Base-by-base conservation (phyloP, 202 grass and related monocot genomes). In the Elaeis oleifera region DNA sequence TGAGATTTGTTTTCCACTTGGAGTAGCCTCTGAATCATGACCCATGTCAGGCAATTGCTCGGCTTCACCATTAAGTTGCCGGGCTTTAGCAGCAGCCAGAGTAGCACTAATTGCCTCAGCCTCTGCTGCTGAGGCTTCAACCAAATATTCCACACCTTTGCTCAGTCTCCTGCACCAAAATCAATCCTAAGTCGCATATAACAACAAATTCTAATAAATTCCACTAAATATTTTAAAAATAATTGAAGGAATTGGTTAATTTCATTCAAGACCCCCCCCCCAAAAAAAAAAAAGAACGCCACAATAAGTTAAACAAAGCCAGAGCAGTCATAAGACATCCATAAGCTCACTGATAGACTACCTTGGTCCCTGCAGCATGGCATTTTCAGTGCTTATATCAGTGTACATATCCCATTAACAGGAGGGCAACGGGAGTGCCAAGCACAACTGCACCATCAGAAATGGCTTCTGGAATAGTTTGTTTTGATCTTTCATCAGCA, bases 71-170 rank as follows among this genome's bases (percentile, higher is more conserved):
- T 92, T 92, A 59, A 83, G 73, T 87, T 99, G 79, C 51, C 94
- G 84, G 26, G 94, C 94, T 61, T 99, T 99, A 73, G 75, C 82
- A 81, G 94, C 94, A 65, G 94, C 88, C 59, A 99, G 74, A 60
- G 94, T 83, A 64, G 94, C 94, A 73, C 94, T 99, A 68, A 99
- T 99, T 68, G 94, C 94, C 60, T 99, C 88, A 71, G 94, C 94
- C 71, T 99, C 94, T 17, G 94, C 94, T 71, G 94, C 88, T 25
- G 94, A 94, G 68, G 94, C 94, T 84, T 99, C 88, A 67, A 99
- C 88, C 57, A 99, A 77, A 82, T 89, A 88, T 67, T 99, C 88
- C 58, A 99, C 80, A 72, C 88, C 88, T 89, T 99, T 99, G 78
- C 66, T 94, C 51, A 88, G 72, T 89, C 79, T 94, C 75, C 94